Evolutionary conservation across 2,329 filamentous ascomycete species (phyloP).

Genomic region (Sordariomycetes sp.): DNA sequence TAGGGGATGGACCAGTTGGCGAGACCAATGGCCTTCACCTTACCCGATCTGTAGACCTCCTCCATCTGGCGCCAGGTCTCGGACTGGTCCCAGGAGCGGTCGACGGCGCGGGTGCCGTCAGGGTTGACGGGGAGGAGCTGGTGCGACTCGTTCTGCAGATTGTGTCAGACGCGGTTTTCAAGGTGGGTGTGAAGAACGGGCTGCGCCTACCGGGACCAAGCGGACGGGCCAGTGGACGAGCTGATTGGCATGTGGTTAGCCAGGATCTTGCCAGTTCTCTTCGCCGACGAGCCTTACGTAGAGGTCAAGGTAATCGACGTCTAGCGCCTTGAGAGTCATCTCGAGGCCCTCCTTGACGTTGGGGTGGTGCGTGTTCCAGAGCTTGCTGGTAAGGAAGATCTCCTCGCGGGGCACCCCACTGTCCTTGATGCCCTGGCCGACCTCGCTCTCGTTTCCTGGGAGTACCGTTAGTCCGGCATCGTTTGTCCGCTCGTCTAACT

Average conservation of each 20-base stretch:
- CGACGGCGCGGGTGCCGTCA: constrained; percentile 50
- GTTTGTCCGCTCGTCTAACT: not conserved
- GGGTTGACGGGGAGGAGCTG: constrained; percentile 30
- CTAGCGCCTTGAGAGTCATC: constrained; percentile 44
- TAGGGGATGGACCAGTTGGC: constrained; percentile 78
- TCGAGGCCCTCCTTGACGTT: constrained; percentile 48
- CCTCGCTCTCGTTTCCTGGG: constrained; percentile 64
- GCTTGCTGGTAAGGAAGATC: constrained; percentile 68
- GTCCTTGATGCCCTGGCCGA: constrained; percentile 50
- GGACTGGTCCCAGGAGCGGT: constrained; percentile 68
- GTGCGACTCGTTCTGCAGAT: constrained; percentile 9
- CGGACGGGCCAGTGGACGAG: constrained; percentile 57
- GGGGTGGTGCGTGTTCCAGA: constrained; percentile 70
- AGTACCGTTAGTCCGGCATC: constrained; percentile 27
- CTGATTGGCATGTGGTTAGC: not conserved
- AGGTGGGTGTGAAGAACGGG: not conserved
- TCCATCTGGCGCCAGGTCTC: constrained; percentile 67
- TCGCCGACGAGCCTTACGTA: too few species aligned
- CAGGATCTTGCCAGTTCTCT: too few species aligned
- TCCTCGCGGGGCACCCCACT: constrained; percentile 51
- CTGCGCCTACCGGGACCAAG: constrained; percentile 17
- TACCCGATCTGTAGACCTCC: constrained; percentile 53
- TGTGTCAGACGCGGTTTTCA: constrained; percentile 3
- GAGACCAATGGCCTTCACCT: constrained; percentile 70
- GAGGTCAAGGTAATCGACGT: constrained; percentile 53